phyloP scores from a whole-genome alignment of 306 rosid genomes.

The Dryas octopetala region DNA sequence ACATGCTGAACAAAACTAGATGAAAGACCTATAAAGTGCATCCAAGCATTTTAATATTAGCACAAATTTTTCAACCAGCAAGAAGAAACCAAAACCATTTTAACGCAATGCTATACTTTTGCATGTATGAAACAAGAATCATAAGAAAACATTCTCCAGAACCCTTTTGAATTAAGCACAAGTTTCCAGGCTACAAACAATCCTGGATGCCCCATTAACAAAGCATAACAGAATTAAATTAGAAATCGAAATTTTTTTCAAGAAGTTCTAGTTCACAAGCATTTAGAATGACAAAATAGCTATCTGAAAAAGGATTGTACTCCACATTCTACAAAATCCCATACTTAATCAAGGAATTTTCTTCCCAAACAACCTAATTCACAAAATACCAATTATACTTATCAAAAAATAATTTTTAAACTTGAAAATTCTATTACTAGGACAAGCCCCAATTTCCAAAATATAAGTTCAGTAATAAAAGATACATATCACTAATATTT shows the following conservation, averaged over 20 bases:
- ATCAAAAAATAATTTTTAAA: not conserved
- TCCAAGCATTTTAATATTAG: not conserved
- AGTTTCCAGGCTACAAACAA: not conserved
- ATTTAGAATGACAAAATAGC: not conserved
- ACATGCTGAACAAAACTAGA: not conserved
- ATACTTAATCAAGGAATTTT: not conserved
- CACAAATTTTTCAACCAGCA: not conserved
- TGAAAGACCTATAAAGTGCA: constrained; percentile 1
- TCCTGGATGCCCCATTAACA: constrained; percentile 1
- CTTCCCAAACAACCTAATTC: constrained; percentile 16
- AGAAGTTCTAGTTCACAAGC: constrained; percentile 10
- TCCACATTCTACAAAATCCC: constrained; percentile 19
- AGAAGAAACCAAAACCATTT: not conserved
- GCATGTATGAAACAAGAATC: constrained; percentile 10
- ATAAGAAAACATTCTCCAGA: not conserved
- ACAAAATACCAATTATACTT: not conserved
- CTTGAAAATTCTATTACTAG: not conserved
- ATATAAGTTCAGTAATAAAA: not conserved
- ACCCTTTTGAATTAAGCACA: not conserved
- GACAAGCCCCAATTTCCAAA: not conserved
- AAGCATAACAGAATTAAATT: not conserved
- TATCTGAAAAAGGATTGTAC: not conserved
- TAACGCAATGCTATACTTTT: not conserved
- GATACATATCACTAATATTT: not conserved
- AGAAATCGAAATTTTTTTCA: not conserved